Base-by-base conservation (phyloP, 306 rosid genomes). In the Fragaria vesca region DNA sequence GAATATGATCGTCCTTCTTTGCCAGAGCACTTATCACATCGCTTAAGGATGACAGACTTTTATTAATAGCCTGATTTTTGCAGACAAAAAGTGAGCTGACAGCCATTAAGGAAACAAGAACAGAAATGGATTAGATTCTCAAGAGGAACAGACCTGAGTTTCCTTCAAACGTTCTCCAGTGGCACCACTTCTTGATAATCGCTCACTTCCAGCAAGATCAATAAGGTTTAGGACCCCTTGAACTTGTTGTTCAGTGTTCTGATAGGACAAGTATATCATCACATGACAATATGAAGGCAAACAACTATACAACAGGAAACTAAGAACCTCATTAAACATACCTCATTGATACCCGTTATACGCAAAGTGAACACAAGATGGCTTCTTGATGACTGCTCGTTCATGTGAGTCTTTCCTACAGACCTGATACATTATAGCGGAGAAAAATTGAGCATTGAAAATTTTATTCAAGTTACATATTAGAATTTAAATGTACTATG, bases 151-250 rank as follows among this genome's bases (percentile, higher is more conserved):
- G 58, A 95, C 99, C 97, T 93, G 99, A 61, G 99, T 89, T 84
- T 96, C 99, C 94, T 91, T 96, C 80, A 96, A 87, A 66, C 99
- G 92, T 18, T 96, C 98, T 74, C 98, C 99, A 0, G 97, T 91
- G 76, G 99, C 89, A 50, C 97, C 97, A 81, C 99, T 95, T 81
- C 81, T 93, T 28, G 98, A 95, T 9, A 95, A 87, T 77, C 99
- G 87, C 79, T 95, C 97, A 85, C 99, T 95, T 75, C 99, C 98
- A 26, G 99, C 99, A 73, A 95, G 88, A 77, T 95, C 99, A 74
- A 95, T 91, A 58, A 95, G 90, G 77, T 95, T 95, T 71, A 95
- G 79, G 68, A 95, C 94, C 76, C 99, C 98, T 61, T 93, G 99
- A 47, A 95, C 98, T 88, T 93, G 98, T 85, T 95, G 97, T 68